phyloP scores from a whole-genome alignment of 495 filamentous ascomycete genomes.

The Hypoxylon perforatum region DNA sequence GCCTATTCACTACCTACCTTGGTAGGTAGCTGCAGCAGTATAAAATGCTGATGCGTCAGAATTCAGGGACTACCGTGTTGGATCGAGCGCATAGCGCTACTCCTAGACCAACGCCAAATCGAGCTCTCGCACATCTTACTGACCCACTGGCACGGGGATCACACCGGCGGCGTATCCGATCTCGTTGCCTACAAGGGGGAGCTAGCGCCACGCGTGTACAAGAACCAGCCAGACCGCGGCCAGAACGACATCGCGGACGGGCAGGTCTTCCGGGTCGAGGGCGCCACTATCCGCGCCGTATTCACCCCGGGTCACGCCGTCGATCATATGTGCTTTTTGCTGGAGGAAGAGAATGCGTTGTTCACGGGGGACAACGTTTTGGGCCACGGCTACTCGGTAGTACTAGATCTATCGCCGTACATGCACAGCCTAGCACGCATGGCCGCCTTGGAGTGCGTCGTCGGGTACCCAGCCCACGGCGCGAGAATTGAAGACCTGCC shows the following conservation, averaged over 20 bases:
- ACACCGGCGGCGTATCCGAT: slow-evolving; percentile 76
- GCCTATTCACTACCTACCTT: no score
- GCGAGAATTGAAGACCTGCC: slow-evolving; percentile 70
- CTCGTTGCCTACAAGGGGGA: slow-evolving; percentile 71
- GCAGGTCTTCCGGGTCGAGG: slow-evolving; percentile 73
- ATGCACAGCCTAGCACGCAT: slow-evolving; percentile 73
- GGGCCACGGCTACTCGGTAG: slow-evolving; percentile 84
- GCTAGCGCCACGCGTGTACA: slow-evolving; percentile 59
- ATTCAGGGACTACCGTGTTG: no score
- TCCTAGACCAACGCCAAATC: no score
- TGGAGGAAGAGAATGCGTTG: slow-evolving; percentile 80
- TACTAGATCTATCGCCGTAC: slow-evolving; percentile 77
- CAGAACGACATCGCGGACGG: slow-evolving; percentile 70
- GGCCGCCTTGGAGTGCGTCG: slow-evolving; percentile 63
- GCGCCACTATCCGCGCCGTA: slow-evolving; percentile 74
- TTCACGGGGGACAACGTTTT: slow-evolving; percentile 91
- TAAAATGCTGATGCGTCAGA: no score
- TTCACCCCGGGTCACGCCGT: slow-evolving; percentile 80
- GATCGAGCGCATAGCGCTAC: no score
- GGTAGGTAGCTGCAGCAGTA: no score
- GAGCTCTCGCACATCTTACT: slow-evolving; percentile 62
- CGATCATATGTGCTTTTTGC: slow-evolving; percentile 79
- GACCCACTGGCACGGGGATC: slow-evolving; percentile 87
- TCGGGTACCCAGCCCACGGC: slow-evolving; percentile 84
- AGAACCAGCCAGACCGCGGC: slow-evolving; percentile 54